phyloP scores from a whole-genome alignment of 2,329 filamentous ascomycete genomes.

The Penicillium digitatum region DNA sequence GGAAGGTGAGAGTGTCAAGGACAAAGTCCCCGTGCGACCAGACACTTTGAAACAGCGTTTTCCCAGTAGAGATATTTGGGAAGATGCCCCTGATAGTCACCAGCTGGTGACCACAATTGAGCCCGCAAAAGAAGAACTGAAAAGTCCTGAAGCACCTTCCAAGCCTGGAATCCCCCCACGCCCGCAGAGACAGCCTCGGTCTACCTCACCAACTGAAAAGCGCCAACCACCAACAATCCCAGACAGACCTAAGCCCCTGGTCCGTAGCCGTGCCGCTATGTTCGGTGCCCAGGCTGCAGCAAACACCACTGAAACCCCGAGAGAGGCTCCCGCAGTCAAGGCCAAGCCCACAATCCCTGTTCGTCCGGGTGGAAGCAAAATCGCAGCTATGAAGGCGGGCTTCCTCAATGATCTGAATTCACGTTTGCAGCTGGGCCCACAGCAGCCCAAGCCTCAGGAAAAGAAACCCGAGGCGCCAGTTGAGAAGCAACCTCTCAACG shows the following conservation, averaged over 20 bases:
- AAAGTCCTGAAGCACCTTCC: constrained; percentile 34
- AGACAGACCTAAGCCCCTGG: constrained; percentile 60
- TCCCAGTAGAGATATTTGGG: constrained; percentile 90
- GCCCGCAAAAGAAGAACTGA: constrained; percentile 52
- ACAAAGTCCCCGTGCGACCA: constrained; percentile 44
- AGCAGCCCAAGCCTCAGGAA: constrained; percentile 70
- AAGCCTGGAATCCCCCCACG: constrained; percentile 35
- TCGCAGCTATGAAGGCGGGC: constrained; percentile 82
- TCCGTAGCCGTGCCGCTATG: constrained; percentile 64
- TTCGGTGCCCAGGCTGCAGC: constrained; percentile 35
- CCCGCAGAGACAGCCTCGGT: constrained; percentile 34
- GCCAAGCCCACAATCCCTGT: constrained; percentile 80
- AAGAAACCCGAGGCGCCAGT: constrained; percentile 57
- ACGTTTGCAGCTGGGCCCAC: constrained; percentile 80
- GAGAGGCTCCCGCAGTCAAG: constrained; percentile 47
- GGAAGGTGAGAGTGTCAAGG: constrained; percentile 24
- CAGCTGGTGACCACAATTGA: constrained; percentile 67
- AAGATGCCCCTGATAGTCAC: constrained; percentile 82
- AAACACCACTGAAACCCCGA: constrained; percentile 31
- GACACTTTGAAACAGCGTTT: constrained; percentile 64
- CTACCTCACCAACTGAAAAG: constrained; percentile 48
- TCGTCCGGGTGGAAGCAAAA: constrained; percentile 75
- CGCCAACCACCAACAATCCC: constrained; percentile 53
- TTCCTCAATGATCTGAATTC: constrained; percentile 94
- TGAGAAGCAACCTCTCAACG: constrained; percentile 74